A percentile compares a stretch with the other conserved stretches of the same genome.
Conservation (phyloP, 2,329 filamentous ascomycete species). For the Alternaria gansuensis region DNA sequence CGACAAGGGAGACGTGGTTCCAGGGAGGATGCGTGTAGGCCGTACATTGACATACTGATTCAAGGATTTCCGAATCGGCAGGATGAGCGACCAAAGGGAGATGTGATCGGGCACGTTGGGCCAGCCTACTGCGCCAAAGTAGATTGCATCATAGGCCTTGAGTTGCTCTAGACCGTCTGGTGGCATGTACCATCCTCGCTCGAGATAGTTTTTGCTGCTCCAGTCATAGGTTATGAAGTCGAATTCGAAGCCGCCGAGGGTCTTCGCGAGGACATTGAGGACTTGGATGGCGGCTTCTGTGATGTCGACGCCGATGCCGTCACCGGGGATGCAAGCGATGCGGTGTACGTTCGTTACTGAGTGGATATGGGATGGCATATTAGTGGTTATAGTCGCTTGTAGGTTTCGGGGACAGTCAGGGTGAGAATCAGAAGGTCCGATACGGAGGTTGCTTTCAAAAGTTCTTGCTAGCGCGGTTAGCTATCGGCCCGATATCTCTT, state of each 20-base stretch:
- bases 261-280: constrained; percentile 55
- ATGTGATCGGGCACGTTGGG: constrained; percentile 72
- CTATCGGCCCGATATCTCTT: no score
- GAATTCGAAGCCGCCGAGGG: constrained; percentile 58
- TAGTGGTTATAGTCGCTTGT: constrained; percentile 7
- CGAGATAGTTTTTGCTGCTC: constrained; percentile 59
- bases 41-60: constrained; percentile 75
- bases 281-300: constrained; percentile 41
- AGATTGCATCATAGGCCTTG: constrained; percentile 64
- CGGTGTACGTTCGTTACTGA: constrained; percentile 41
- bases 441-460: no score
- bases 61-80: constrained; percentile 72
- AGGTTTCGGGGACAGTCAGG: neutral
- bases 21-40: constrained; percentile 58
- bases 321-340: constrained; percentile 47
- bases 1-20: constrained; percentile 54
- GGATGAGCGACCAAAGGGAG: constrained; percentile 71
- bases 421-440: constrained; percentile 1
- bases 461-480: no score
- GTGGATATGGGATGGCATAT: constrained; percentile 40
- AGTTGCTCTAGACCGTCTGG: constrained; percentile 61
- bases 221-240: constrained; percentile 63
- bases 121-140: constrained; percentile 68
- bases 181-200: constrained; percentile 64
- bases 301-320: constrained; percentile 48